These are phyloP conservation scores for Tetraselmis striata DNA, from an alignment of 139 green algal genomes.

Conservation along the genomic window DNA sequence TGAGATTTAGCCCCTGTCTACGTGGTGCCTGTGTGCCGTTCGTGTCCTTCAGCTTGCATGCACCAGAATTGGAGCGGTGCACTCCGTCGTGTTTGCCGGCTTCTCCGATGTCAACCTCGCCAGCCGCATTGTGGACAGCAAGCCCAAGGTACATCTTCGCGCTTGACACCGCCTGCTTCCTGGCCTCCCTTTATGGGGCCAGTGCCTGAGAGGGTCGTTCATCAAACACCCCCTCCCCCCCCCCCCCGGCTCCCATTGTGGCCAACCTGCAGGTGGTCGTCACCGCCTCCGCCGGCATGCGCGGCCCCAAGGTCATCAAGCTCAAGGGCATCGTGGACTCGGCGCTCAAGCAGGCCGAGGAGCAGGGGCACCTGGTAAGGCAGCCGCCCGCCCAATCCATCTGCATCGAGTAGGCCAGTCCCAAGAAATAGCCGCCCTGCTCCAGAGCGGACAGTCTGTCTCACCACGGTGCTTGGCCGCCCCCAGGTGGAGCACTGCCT, in stretches of 20 bases:
- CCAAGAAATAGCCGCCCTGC: too few relatives aligned
- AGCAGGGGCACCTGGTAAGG: not conserved
- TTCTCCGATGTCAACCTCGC: conserved; percentile 86
- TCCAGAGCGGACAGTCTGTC: too few relatives aligned
- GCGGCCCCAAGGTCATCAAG: conserved; percentile 73
- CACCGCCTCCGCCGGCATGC: conserved; percentile 66
- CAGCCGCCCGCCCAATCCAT: too few relatives aligned
- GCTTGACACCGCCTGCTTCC: too few relatives aligned
- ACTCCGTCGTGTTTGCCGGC: conserved; percentile 92
- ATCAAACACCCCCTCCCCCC: too few relatives aligned
- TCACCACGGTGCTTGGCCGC: too few relatives aligned
- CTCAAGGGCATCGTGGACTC: conserved; percentile 65
- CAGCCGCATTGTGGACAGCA: conserved; percentile 57
- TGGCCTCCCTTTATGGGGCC: too few relatives aligned
- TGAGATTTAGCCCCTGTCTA: too few relatives aligned
- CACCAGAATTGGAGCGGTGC: conserved; percentile 87
- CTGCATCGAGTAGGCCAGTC: too few relatives aligned
- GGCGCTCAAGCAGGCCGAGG: conserved; percentile 16
- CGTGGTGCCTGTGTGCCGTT: too few relatives aligned
- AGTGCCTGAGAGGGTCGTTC: too few relatives aligned
- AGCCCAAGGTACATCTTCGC: conserved; percentile 27
- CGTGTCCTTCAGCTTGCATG: conserved; percentile 89
- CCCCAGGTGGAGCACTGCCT: not conserved
- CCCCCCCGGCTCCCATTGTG: too few relatives aligned
- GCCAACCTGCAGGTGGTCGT: conserved; percentile 63